These are phyloP conservation scores for Brachypodium distachyon DNA, from an alignment of 202 grass and related monocot species.

Conservation along the genomic window DNA sequence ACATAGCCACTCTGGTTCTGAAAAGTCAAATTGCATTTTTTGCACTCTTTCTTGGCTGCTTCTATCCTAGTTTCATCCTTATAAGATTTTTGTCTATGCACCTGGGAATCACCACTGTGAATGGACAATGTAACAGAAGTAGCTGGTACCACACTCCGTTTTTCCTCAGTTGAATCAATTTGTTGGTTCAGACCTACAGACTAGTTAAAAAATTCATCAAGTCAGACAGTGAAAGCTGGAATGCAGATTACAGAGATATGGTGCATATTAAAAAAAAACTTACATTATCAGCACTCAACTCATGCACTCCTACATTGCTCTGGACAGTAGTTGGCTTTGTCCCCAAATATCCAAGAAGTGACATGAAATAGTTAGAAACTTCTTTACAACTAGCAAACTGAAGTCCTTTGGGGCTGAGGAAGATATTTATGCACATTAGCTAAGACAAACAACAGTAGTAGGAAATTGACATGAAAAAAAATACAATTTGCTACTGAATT, in stretches of 20 bases:
- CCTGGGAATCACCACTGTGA: conserved; percentile 17
- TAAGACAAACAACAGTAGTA: not conserved
- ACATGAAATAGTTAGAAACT: conserved; percentile 72
- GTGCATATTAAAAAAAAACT: conserved; percentile 19
- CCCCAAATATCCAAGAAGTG: conserved; percentile 69
- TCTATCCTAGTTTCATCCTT: conserved; percentile 31
- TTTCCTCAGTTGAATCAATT: conserved; percentile 33
- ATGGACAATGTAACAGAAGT: conserved; percentile 22
- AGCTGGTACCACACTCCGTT: conserved; percentile 13
- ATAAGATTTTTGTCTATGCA: conserved; percentile 22
- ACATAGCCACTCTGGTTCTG: conserved; percentile 54
- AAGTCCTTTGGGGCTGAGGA: conserved; percentile 77
- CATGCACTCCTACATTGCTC: conserved; percentile 4
- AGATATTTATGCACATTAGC: conserved; percentile 23
- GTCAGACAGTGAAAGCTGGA: not conserved
- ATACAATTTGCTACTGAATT: not conserved
- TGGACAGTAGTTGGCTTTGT: conserved; percentile 23
- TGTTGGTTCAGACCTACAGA: conserved; percentile 35
- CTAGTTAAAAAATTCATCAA: conserved; percentile 29
- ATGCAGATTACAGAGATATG: not conserved
- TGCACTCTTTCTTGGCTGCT: conserved; percentile 30
- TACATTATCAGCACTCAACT: conserved; percentile 28
- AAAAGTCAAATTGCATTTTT: conserved; percentile 64
- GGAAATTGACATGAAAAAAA: conserved; percentile 3
- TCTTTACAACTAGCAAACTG: conserved; percentile 89